These are phyloP conservation scores for Thozetella sp. DNA, from an alignment of 495 filamentous ascomycete species.

Conservation along the genomic window DNA sequence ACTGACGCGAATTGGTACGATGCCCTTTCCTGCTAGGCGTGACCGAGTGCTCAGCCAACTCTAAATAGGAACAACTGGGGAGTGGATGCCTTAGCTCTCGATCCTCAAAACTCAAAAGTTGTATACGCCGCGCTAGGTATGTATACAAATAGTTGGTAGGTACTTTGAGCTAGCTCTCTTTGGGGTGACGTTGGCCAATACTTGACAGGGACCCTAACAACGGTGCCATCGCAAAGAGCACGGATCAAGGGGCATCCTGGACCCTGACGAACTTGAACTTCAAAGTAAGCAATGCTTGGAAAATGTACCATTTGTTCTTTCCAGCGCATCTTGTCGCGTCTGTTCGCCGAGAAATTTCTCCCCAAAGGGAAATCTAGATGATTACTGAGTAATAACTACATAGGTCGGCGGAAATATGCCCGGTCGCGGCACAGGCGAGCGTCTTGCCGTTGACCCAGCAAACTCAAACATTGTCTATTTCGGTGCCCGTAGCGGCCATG, in stretches of 20 bases:
- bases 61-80: constrained; percentile 47
- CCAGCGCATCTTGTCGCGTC: no score
- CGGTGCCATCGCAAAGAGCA: constrained; percentile 51
- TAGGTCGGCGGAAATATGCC: constrained; percentile 64
- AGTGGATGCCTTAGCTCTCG: constrained; percentile 58
- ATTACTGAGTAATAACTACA: background rate
- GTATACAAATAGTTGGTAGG: constrained; percentile 56
- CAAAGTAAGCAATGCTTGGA: constrained; percentile 25
- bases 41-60: background rate
- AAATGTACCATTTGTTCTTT: no score
- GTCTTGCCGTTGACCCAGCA: constrained; percentile 60
- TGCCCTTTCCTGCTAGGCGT: background rate
- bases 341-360: no score
- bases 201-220: constrained; percentile 49
- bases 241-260: constrained; percentile 53
- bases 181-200: background rate
- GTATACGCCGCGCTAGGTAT: constrained; percentile 59
- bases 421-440: constrained; percentile 63
- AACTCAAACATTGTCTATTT: constrained; percentile 59
- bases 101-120: constrained; percentile 51
- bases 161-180: background rate
- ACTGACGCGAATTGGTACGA: constrained; percentile 49
- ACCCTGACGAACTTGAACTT: constrained; percentile 47
- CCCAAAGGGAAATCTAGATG: no score
- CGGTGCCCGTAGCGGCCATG: constrained; percentile 60